These are phyloP conservation scores for Acer yangbiense DNA, from an alignment of 345 rosid species.

Conservation along the genomic window DNA sequence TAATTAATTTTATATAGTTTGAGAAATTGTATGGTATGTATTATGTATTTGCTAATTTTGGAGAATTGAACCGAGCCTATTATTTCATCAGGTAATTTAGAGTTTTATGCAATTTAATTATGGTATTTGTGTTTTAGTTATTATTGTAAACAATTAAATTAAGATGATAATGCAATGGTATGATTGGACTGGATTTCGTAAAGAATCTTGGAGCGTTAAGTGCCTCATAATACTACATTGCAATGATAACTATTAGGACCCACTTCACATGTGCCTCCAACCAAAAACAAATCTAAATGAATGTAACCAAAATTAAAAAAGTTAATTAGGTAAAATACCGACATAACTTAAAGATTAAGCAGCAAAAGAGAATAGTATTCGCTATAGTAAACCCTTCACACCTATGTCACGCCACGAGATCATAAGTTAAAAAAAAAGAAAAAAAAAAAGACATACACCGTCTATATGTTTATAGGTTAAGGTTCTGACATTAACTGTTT, in stretches of 20 bases:
- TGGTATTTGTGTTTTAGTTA: not conserved
- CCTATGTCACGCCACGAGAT: no score
- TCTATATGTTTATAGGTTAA: no score
- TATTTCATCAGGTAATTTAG: not conserved
- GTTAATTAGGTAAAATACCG: no score
- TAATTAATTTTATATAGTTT: not conserved
- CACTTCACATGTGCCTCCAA: conserved; percentile 14
- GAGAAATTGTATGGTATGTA: not conserved
- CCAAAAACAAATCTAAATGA: not conserved
- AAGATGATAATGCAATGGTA: not conserved
- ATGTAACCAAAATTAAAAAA: not conserved
- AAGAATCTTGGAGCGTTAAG: conserved; percentile 12
- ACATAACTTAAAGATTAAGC: not conserved
- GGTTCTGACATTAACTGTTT: no score
- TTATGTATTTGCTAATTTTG: not conserved
- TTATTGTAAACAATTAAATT: not conserved
- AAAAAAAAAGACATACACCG: no score
- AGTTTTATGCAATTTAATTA: not conserved
- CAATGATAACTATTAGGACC: conserved; percentile 12
- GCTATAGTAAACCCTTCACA: no score
- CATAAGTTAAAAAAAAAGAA: no score
- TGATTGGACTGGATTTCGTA: conserved; percentile 7
- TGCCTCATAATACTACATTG: conserved; percentile 1
- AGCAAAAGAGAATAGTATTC: not conserved
- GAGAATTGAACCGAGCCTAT: not conserved